Base-by-base conservation (phyloP, 1,284 basidiomycete species). In the Mixia osmundae region DNA sequence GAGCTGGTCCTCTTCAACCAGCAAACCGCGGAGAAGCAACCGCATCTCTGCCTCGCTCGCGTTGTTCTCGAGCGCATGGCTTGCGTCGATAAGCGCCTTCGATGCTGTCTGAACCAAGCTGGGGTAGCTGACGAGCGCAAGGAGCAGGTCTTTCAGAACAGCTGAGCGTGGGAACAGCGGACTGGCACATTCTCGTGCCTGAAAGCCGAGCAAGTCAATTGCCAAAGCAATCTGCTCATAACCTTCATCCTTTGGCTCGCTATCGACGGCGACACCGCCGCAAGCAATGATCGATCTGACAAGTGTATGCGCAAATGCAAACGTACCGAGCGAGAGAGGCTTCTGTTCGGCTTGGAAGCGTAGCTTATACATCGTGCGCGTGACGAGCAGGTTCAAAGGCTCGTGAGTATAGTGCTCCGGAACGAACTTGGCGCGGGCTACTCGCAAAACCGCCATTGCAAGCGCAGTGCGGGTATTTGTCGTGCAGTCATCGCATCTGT, bases 1-100 rank as follows among this genome's bases (percentile, higher is more conserved):
- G 4, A 80, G 79, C 51, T 83, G 77, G 0, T 74, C 73, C 50
- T 97, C 91, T 47, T 85, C 76, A n/a, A 68, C 62, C 9, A 97
- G 64, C 0, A 72, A 75, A 9, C 80, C 79, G 9, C 56, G 57
- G 18, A 95, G 60, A 30, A 97, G 61, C 11, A 69, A 64, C 3
- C 57, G 50, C 3, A 72, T 65, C 54, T 94, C 83, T 11, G 63
- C 63, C 1, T 52, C 50, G 0, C 67, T 67, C 0, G 75, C 72
- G 21, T 65, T 74, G 10, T 63, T 59, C 41, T 71, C 67, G 38
- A 91, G 76, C 0, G 80, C 72, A 52, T 80, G 74, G 11, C 79
- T 82, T 8, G 94, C 59, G 41, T 80, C 75, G 11, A 80, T 62
- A 15, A 99, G 65, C 3, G 77, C 69, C 0, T 77, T 72, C 0